Percentiles rank a stretch among this genome's conserved stretches.
Evolutionary conservation across 257 asterid species (phyloP).

Genomic region (Solanum appendiculatum): DNA sequence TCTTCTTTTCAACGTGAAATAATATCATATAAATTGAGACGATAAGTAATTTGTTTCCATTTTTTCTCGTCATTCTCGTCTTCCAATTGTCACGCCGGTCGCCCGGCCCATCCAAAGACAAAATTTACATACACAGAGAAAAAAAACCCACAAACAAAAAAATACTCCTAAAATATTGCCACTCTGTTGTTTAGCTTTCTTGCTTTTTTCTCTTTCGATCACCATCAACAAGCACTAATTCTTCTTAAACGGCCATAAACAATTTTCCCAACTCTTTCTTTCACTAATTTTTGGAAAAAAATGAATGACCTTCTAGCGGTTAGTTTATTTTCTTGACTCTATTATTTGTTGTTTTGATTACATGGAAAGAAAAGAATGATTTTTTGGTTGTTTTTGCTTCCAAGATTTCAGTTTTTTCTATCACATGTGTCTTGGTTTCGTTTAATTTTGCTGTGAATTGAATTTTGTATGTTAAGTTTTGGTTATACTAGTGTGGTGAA

Average conservation of each 20-base stretch:
- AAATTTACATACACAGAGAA: background rate
- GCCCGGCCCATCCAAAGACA: background rate
- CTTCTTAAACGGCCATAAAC: background rate
- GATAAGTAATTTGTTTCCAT: rapidly evolving
- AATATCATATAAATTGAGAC: background rate
- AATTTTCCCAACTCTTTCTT: background rate
- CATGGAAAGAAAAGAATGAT: background rate
- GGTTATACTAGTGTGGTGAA: background rate
- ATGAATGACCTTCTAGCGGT: constrained; percentile 74
- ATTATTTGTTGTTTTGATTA: background rate
- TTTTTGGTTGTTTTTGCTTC: background rate
- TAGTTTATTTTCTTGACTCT: constrained; percentile 7
- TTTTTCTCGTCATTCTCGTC: constrained; percentile 12
- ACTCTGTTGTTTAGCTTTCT: background rate
- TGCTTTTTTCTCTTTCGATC: background rate
- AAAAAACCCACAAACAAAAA: background rate
- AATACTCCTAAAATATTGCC: background rate
- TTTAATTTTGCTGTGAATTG: background rate
- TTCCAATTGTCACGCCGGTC: constrained; percentile 12
- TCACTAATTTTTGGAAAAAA: background rate
- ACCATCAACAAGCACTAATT: background rate
- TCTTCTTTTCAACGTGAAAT: too few species aligned
- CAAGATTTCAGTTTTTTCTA: background rate
- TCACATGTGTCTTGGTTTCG: background rate
- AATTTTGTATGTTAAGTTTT: background rate